Percentiles rank a stretch among this genome's conserved stretches.
phyloP scores from a whole-genome alignment of 805 yeast genomes.

The Metschnikowia borealis region DNA sequence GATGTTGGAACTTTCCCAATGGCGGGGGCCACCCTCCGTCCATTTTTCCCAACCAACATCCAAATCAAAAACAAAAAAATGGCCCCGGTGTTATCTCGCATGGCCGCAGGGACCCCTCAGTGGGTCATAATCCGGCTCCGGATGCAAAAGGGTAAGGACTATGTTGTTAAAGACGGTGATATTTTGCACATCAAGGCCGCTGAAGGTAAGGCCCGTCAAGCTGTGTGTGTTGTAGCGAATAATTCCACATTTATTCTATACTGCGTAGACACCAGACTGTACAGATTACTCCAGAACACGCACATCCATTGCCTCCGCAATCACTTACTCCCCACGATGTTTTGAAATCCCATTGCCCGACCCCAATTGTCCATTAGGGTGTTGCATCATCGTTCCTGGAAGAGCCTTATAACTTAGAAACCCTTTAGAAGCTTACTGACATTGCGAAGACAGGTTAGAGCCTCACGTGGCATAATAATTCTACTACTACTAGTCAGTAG shows the following conservation, averaged over 20 bases:
- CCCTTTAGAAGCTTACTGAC: too few relatives aligned
- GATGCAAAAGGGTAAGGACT: constrained; percentile 88
- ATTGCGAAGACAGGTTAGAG: too few relatives aligned
- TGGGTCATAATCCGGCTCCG: background rate
- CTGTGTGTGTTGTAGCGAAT: background rate
- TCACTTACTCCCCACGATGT: background rate
- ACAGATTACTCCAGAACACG: background rate
- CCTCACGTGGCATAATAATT: too few relatives aligned
- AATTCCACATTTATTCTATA: background rate
- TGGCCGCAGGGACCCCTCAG: background rate
- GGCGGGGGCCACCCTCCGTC: background rate
- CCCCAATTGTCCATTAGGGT: background rate
- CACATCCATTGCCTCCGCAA: background rate
- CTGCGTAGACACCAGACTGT: background rate
- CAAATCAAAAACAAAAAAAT: too few relatives aligned
- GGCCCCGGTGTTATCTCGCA: background rate
- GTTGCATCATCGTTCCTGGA: too few relatives aligned
- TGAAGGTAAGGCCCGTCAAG: constrained; percentile 71
- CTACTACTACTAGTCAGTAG: too few relatives aligned
- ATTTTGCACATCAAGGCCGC: constrained; percentile 90
- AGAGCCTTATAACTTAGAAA: too few relatives aligned
- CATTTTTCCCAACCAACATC: background rate
- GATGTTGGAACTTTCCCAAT: background rate
- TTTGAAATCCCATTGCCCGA: too few relatives aligned
- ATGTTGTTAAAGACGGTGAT: constrained; percentile 93